Percentiles rank a stretch among this genome's conserved stretches.
Conservation (phyloP, 495 filamentous ascomycete species). For the Penicillium crystallinum region DNA sequence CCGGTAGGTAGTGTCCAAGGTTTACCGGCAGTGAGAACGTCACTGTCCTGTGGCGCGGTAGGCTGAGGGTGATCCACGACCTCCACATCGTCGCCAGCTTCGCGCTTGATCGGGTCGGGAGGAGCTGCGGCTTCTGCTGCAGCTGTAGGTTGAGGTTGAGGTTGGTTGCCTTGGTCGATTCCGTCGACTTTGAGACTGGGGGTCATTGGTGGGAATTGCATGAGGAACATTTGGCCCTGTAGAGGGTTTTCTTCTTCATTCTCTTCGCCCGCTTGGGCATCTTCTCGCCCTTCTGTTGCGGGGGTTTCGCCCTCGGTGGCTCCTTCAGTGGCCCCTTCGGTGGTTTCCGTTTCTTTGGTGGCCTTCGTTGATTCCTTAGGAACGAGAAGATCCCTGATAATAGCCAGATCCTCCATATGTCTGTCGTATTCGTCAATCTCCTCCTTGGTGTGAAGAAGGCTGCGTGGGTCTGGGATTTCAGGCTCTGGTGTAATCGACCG, state of each 20-base stretch:
- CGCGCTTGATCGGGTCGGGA: constrained; percentile 28
- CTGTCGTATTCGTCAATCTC: constrained; percentile 45
- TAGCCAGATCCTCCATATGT: constrained; percentile 36
- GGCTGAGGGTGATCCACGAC: constrained; percentile 23
- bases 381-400: constrained; percentile 33
- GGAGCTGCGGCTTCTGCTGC: neutral
- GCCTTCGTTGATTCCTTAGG: constrained; percentile 20
- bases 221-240: constrained; percentile 44
- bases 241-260: constrained; percentile 26
- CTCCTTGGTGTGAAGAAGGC: constrained; percentile 39
- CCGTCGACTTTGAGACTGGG: constrained; percentile 42
- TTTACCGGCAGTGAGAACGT: constrained; percentile 35
- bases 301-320: constrained; percentile 6
- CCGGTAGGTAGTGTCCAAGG: constrained; percentile 48
- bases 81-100: constrained; percentile 30
- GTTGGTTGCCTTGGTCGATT: constrained; percentile 9
- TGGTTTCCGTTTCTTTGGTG: constrained; percentile 10
- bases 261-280: constrained; percentile 11
- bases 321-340: constrained; percentile 8
- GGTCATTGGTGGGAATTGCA: constrained; percentile 53
- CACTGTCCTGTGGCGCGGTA: constrained; percentile 7
- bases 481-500: constrained; percentile 1
- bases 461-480: constrained; percentile 27
- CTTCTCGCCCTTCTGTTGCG: constrained; percentile 7
- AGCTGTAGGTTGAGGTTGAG: constrained; percentile 4